Evolutionary conservation across 2,329 filamentous ascomycete species (phyloP), one percentile per base, ranked within the genome.

Genomic region (Arthrobotrys sphaeroides): DNA sequence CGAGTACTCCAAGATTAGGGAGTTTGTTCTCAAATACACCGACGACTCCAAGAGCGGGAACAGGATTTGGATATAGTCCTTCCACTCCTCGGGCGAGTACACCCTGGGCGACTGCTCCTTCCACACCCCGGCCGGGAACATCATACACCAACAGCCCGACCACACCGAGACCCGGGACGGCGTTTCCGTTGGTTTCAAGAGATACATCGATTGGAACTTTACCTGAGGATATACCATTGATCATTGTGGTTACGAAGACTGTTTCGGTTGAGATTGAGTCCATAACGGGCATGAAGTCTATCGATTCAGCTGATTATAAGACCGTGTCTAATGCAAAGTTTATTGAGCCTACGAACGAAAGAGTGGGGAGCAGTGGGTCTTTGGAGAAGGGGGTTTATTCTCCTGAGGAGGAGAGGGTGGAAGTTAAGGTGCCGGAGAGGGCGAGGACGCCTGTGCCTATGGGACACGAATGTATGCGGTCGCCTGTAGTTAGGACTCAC

Each of bases 241-340:
- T 49, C 6, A 69, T 75, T 22, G 69, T 31, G 28, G 72, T 75
- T 57, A 75, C 72, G 20, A 75, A 69, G 28, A 69, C 65, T 2
- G 51, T 60, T 0, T 60, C 72, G 33, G 26, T 75, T 12, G 67
- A 60, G 10, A 31, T 75, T 16, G 57, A 75, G 16, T 24, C 43
- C 18, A 40, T 36, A 3, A 53, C 65, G 24, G 18, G 26, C 2
- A 38, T 38, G 6, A 67, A 51, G 7, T 24, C 47, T 20, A 28
- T 68, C 12, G 64, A 64, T 28, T 62, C 70, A 2, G 33, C 22
- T 22, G 72, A 75, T 24, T 49, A 51, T 20, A 68, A 59, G 20
- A 75, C 47, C 1, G 45, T 75, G 3, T 62, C 47, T 24, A 40
- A 65, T 10, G 45, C 60, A 4, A 47, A 18, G 47, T 64, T 31